These are phyloP conservation scores for Penicillium sp. DNA, from an alignment of 2,329 filamentous ascomycete species.

Conservation along the genomic window DNA sequence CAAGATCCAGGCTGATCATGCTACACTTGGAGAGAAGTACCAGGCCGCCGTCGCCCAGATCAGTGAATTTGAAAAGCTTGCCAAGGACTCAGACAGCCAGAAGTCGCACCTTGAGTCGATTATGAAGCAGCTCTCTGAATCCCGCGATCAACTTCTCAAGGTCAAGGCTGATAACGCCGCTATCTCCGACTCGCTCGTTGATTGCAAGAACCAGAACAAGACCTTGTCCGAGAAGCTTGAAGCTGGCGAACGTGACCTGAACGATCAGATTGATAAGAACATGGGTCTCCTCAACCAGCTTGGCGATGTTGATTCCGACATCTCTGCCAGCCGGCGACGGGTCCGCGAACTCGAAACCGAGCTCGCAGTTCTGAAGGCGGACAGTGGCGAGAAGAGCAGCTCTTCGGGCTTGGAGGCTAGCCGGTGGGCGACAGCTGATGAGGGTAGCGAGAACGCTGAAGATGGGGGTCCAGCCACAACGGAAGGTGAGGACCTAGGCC, in stretches of 20 bases:
- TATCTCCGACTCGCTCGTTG: constrained; percentile 33
- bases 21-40: constrained; percentile 45
- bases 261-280: constrained; percentile 43
- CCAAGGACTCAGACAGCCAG: constrained; percentile 73
- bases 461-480: constrained; percentile 37
- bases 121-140: constrained; percentile 50
- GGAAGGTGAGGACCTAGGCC: constrained; percentile 49
- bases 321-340: constrained; percentile 36
- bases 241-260: constrained; percentile 37
- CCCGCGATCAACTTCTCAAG: constrained; percentile 33
- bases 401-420: constrained; percentile 38
- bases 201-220: constrained; percentile 29
- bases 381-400: constrained; percentile 29
- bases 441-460: constrained; percentile 28
- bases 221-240: constrained; percentile 35
- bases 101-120: constrained; percentile 66
- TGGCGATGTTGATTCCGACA: constrained; percentile 38
- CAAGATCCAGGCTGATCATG: constrained; percentile 43
- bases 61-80: constrained; percentile 78
- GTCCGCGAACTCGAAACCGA: constrained; percentile 42
- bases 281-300: constrained; percentile 40
- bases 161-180: constrained; percentile 33
- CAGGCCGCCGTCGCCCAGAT: constrained; percentile 52
- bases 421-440: constrained; percentile 41
- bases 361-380: constrained; percentile 36